Evolutionary conservation across 345 rosid species (phyloP).

Genomic region (Odontarrhena argentea): DNA sequence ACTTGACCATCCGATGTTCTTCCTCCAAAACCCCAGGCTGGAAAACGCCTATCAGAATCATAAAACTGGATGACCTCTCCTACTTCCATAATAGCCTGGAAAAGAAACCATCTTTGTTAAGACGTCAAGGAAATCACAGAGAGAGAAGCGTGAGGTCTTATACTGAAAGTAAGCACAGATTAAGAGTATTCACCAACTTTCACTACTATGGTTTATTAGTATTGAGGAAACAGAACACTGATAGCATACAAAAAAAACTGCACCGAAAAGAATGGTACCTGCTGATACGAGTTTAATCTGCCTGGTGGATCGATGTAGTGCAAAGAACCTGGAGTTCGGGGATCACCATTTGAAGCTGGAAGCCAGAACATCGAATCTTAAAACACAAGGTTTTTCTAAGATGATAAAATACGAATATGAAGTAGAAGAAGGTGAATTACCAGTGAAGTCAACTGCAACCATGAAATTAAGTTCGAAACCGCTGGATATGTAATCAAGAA

Average conservation of each 20-base stretch:
- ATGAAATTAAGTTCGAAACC: constrained; percentile 86
- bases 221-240: not conserved
- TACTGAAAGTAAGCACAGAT: not conserved
- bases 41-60: constrained; percentile 74
- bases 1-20: constrained; percentile 53
- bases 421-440: constrained; percentile 41
- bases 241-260: constrained; percentile 6
- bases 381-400: constrained; percentile 3
- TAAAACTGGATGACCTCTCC: constrained; percentile 90
- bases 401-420: constrained; percentile 5
- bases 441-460: constrained; percentile 96
- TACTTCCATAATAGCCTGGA: constrained; percentile 80
- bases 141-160: constrained; percentile 1
- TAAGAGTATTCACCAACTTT: not conserved
- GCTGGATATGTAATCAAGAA: constrained; percentile 83
- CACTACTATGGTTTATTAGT: constrained; percentile 1
- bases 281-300: constrained; percentile 76
- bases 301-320: constrained; percentile 87
- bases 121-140: not conserved
- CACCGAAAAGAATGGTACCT: constrained; percentile 41
- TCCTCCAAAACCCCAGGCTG: constrained; percentile 95
- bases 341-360: constrained; percentile 90
- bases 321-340: constrained; percentile 63
- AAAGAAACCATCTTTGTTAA: constrained; percentile 22
- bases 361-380: not conserved